Conservation (phyloP, 164 flowering plant genomes). For the Umbilicus rupestris region DNA sequence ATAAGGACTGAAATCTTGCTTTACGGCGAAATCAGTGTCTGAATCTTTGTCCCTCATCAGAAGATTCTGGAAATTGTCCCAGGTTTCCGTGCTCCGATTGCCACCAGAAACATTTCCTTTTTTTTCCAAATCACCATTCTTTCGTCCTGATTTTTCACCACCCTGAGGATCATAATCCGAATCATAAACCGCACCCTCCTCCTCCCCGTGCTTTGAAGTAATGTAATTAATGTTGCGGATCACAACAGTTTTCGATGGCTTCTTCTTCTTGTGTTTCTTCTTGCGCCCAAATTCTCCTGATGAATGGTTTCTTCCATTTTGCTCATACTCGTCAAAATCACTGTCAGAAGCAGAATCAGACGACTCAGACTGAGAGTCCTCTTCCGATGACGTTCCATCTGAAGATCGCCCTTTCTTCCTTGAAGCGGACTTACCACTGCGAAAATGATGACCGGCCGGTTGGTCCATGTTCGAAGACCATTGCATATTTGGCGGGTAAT, state of each 20-base stretch:
- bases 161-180: constrained; percentile 23
- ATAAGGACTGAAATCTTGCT: constrained; percentile 12
- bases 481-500: constrained; percentile 38
- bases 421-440: constrained; percentile 18
- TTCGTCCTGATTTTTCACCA: constrained; percentile 35
- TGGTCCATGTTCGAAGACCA: constrained; percentile 37
- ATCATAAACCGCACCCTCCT: constrained; percentile 25
- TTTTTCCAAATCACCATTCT: background rate
- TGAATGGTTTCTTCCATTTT: constrained; percentile 16
- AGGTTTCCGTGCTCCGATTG: constrained; percentile 25
- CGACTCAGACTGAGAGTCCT: constrained; percentile 24
- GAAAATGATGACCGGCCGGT: constrained; percentile 16
- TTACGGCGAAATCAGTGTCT: constrained; percentile 9
- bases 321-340: constrained; percentile 22
- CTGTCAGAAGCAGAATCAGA: constrained; percentile 33
- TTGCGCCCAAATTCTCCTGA: constrained; percentile 1
- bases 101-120: background rate
- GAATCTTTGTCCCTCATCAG: constrained; percentile 35
- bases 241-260: constrained; percentile 2
- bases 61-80: constrained; percentile 55
- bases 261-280: background rate
- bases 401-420: constrained; percentile 24
- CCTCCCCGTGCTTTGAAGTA: constrained; percentile 13
- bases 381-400: constrained; percentile 24
- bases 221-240: constrained; percentile 8